Conservation (phyloP, 2,329 filamentous ascomycete species). For the Trichoderma sp. region DNA sequence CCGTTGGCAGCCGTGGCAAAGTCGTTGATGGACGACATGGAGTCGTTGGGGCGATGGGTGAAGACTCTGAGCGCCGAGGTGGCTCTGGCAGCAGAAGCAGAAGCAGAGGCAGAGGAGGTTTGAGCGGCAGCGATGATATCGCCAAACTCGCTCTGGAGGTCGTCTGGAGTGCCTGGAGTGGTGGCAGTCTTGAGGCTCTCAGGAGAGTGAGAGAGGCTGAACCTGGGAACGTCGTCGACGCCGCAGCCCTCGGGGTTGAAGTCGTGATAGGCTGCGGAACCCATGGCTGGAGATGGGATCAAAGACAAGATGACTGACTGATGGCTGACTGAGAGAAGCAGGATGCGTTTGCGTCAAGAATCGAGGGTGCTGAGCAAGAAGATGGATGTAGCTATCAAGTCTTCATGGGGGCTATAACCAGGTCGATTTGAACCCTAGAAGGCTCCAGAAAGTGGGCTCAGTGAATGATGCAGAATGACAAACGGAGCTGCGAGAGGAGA, state of each 20-base stretch:
- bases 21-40: not conserved
- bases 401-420: not conserved
- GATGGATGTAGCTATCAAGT: not conserved
- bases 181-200: not conserved
- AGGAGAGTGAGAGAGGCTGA: not conserved
- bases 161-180: conserved; percentile 2
- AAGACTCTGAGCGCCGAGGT: not conserved
- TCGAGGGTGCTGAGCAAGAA: not conserved
- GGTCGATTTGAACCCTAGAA: not conserved
- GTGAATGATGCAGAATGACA: not conserved
- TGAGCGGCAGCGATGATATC: not conserved
- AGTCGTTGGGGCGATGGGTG: not conserved
- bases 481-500: not conserved
- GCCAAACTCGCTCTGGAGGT: not conserved
- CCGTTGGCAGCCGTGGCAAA: not conserved
- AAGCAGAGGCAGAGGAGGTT: not conserved
- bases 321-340: not conserved
- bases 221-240: not conserved
- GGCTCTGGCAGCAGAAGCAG: not conserved
- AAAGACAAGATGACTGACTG: not conserved
- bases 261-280: not conserved
- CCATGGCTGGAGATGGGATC: not conserved
- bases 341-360: not conserved
- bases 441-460: not conserved
- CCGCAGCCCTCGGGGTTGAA: not conserved